A percentile compares a stretch with the other conserved stretches of the same genome.
Conservation (phyloP, 805 yeast genomes). For the Maudiozyma pseudohumilis region DNA sequence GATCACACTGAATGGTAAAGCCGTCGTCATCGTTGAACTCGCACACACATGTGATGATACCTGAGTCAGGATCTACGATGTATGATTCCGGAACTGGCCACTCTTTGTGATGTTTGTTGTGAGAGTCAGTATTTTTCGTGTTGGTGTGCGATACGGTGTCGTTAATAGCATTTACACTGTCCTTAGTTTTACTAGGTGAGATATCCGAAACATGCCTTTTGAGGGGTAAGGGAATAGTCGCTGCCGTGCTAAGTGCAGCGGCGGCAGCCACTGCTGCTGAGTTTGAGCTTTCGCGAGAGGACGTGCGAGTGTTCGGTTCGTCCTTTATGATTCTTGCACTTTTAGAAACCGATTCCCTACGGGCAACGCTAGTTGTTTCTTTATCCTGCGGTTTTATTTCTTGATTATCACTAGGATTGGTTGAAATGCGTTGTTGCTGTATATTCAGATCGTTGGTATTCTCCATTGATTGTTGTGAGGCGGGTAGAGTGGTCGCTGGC, state of each 20-base stretch:
- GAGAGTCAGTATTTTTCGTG: background rate
- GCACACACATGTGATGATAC: conserved; percentile 83
- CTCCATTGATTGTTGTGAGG: background rate
- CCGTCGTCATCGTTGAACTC: conserved; percentile 85
- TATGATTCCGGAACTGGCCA: conserved; percentile 35
- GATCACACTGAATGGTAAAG: conserved; percentile 88
- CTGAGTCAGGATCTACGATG: conserved; percentile 71
- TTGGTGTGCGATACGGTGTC: background rate
- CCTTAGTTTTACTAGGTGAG: conserved; percentile 3
- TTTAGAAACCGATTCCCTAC: background rate
- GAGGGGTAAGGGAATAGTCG: conserved; percentile 62
- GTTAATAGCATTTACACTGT: background rate
- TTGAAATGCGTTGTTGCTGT: background rate
- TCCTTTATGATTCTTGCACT: background rate
- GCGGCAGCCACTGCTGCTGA: conserved; percentile 45
- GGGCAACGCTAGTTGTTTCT: background rate
- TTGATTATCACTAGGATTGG: background rate
- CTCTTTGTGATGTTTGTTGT: background rate
- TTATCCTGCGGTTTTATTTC: too few relatives aligned
- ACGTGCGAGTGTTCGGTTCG: background rate
- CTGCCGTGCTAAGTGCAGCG: conserved; percentile 76
- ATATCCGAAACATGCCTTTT: conserved; percentile 4
- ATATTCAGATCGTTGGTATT: background rate
- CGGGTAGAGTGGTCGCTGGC: background rate
- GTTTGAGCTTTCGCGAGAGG: background rate